Evolutionary conservation across 1,284 basidiomycete species (phyloP), one percentile per base, ranked within the genome.

Genomic region (Apiotrichum sp.): DNA sequence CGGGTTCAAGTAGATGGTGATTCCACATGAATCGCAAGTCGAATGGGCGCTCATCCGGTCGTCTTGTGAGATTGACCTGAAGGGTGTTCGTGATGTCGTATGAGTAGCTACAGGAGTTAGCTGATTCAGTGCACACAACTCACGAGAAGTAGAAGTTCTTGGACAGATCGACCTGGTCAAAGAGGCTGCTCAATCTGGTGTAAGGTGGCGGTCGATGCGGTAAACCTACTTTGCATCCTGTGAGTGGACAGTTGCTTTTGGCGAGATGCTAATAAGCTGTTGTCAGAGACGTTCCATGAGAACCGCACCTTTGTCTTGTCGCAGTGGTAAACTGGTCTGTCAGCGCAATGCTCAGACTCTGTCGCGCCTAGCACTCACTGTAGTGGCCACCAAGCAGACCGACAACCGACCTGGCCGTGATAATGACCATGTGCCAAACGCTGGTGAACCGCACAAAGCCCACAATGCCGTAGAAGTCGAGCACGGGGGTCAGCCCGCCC

Each of bases 61-160:
- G 63, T 77, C 81, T 14, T 2, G 90, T 89, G n/a, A 98, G 81
- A 68, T 98, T 98, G 63, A 86, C 83, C 76, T 99, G 96, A 0
- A 99, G 80, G 0, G 92, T 93, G 43, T 91, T 93, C 1, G 96
- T 97, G 34, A 98, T 78, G 73, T 98, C 96, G 76, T 98, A 98
- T 0, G 95, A 93, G 72, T 96, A 92, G 63, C 93, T 93, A 36
- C 40, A 41, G n/a, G 3, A 2, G 40, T 41, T 16, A 41, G 40
- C n/a, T 16, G 4, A 16, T 6, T 3, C 29, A 29, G 39, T 6
- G 45, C 35, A 58, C 51, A 34, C 36, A 34, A 6, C 71, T 51
- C 65, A 95, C 89, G 90, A 93, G 75, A 98, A 98, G 78, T 98
- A 99, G 73, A 98, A 98, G 77, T 98, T 98, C 79, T 98, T 98